Conservation (phyloP, 2,329 filamentous ascomycete species). For the Exophiala sp. region DNA sequence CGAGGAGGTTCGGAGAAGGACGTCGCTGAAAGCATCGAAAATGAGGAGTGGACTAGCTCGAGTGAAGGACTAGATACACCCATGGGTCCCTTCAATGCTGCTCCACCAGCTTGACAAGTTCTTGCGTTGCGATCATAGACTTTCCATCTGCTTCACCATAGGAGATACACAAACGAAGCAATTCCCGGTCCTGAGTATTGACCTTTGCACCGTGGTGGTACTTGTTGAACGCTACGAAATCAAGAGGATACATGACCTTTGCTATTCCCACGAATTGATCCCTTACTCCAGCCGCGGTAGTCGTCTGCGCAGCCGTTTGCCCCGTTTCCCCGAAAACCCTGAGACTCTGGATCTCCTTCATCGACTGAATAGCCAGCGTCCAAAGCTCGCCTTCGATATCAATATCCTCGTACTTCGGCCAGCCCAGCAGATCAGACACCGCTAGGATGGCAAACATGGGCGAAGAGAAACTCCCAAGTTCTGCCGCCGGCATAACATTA, state of each 20-base stretch:
- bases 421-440: neutral
- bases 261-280: neutral
- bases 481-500: neutral
- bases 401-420: neutral
- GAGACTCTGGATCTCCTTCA: constrained; percentile 4
- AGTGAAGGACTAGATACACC: constrained; percentile 5
- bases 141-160: constrained; percentile 4
- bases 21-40: constrained; percentile 7
- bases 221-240: neutral
- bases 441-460: constrained; percentile 1
- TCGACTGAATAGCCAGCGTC: neutral
- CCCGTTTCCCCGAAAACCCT: neutral
- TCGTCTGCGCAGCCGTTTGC: neutral
- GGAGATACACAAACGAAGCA: neutral
- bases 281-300: neutral
- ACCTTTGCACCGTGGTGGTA: constrained; percentile 7
- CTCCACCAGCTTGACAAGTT: neutral
- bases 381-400: neutral
- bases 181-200: constrained; percentile 4
- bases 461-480: neutral
- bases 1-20: constrained; percentile 15
- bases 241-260: constrained; percentile 4
- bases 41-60: constrained; percentile 7
- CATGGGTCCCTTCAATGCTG: neutral
- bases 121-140: constrained; percentile 2